Percentiles rank a stretch among this genome's conserved stretches.
Evolutionary conservation across 1,284 basidiomycete species (phyloP).

Genomic region (Microbotryum silenes-acaulis): DNA sequence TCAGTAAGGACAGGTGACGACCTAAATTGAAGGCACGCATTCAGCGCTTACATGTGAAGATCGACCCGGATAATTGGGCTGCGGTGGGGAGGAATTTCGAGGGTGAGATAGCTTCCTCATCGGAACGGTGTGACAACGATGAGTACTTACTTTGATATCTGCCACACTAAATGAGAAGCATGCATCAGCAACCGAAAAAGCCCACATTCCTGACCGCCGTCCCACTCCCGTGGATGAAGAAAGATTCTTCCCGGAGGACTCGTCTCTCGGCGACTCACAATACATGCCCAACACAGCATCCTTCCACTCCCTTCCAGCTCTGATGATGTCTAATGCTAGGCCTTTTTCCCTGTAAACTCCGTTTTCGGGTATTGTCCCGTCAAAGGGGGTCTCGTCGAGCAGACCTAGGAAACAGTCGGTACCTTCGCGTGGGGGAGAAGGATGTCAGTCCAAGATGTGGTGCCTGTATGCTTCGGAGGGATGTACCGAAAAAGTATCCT

Average conservation of each 20-base stretch:
- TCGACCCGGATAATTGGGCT: conserved; percentile 87
- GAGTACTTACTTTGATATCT: too few species aligned
- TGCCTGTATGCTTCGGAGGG: too few species aligned
- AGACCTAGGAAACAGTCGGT: conserved; percentile 30
- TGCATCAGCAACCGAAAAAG: too few species aligned
- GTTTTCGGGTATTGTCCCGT: conserved; percentile 32
- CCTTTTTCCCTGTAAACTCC: conserved; percentile 34
- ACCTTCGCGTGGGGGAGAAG: background rate
- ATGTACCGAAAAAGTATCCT: conserved; percentile 26
- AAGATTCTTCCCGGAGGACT: too few species aligned
- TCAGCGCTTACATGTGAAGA: conserved; percentile 68
- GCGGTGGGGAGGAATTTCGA: background rate
- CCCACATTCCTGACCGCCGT: too few species aligned
- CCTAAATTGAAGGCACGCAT: background rate
- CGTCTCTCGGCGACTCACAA: conserved; percentile 15
- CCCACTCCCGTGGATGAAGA: too few species aligned
- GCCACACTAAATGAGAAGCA: too few species aligned
- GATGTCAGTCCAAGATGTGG: too few species aligned
- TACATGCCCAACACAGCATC: conserved; percentile 57
- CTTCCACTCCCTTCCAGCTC: conserved; percentile 54
- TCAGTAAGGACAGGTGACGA: too few species aligned
- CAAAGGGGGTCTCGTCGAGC: conserved; percentile 6
- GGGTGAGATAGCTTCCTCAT: too few species aligned
- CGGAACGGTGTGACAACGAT: too few species aligned
- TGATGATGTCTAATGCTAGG: conserved; percentile 44